Evolutionary conservation across 2,329 filamentous ascomycete genomes (phyloP).

Genomic region (Acrocalymma vagum): DNA sequence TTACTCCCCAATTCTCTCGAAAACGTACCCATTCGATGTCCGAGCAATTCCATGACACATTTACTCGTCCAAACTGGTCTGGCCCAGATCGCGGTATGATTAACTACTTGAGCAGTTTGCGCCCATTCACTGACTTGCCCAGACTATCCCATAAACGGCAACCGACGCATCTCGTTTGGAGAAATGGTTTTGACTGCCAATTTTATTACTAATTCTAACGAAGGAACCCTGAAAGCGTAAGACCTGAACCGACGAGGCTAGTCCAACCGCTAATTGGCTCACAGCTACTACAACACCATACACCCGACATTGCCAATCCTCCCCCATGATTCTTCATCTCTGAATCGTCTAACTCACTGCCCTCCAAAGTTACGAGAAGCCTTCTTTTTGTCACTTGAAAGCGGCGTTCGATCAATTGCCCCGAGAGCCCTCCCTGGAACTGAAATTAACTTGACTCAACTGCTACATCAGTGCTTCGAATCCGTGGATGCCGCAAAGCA

Average conservation of each 20-base stretch:
- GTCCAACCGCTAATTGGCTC: constrained; percentile 17
- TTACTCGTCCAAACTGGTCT: constrained; percentile 42
- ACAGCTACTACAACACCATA: constrained; percentile 46
- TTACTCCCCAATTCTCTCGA: constrained; percentile 39
- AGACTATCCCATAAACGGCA: constrained; percentile 42
- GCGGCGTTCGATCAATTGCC: constrained; percentile 40
- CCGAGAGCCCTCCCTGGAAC: constrained; percentile 34
- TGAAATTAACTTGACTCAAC: constrained; percentile 34
- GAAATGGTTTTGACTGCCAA: constrained; percentile 43
- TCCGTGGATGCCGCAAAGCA: constrained; percentile 40
- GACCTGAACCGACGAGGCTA: constrained; percentile 1
- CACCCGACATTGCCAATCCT: constrained; percentile 45
- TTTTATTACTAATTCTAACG: constrained; percentile 45
- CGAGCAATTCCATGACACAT: constrained; percentile 43
- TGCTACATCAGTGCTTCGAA: constrained; percentile 38
- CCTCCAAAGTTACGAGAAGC: constrained; percentile 45
- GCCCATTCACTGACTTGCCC: constrained; percentile 31
- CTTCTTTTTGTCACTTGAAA: constrained; percentile 46
- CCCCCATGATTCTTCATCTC: constrained; percentile 37
- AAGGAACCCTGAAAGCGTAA: constrained; percentile 45
- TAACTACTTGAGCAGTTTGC: constrained; percentile 24
- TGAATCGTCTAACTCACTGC: constrained; percentile 46
- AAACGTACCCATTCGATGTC: constrained; percentile 51
- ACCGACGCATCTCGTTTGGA: constrained; percentile 44
- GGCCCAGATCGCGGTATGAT: constrained; percentile 44